These are phyloP conservation scores for Penicillium sp. DNA, from an alignment of 2,329 filamentous ascomycete genomes.

Conservation along the genomic window DNA sequence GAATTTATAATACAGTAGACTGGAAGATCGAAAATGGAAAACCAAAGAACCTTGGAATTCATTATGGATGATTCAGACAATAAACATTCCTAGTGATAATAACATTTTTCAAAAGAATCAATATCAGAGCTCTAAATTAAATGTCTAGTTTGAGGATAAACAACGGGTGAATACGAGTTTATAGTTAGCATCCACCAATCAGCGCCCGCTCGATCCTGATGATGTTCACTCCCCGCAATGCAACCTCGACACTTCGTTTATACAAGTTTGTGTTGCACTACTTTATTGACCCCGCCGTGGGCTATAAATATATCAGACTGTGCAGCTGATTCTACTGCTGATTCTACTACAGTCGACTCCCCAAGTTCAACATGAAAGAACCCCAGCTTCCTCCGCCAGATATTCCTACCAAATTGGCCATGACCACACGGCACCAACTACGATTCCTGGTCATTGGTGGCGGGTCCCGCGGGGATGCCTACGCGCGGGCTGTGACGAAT, in stretches of 20 bases:
- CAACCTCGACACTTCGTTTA: background rate
- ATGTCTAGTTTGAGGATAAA: background rate
- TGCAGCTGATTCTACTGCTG: no score
- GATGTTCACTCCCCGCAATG: constrained; percentile 11
- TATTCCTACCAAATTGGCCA: constrained; percentile 1
- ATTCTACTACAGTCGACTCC: background rate
- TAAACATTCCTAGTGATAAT: background rate
- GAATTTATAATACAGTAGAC: no score
- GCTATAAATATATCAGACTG: no score
- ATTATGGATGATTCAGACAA: no score
- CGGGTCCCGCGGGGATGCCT: constrained; percentile 69
- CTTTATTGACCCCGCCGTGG: no score
- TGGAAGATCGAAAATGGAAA: no score
- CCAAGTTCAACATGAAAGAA: constrained; percentile 21
- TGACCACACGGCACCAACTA: constrained; percentile 23
- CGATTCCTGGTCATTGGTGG: constrained; percentile 76
- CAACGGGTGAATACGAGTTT: no score
- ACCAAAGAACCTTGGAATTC: no score
- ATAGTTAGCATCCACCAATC: constrained; percentile 2
- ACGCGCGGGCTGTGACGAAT: constrained; percentile 61
- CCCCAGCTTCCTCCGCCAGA: constrained; percentile 10
- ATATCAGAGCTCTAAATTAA: no score
- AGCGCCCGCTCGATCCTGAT: constrained; percentile 8
- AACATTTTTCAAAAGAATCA: constrained; percentile 2
- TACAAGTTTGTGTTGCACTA: no score